These are phyloP conservation scores for Veloboletus limbatus DNA, from an alignment of 1,284 basidiomycete species.

Conservation along the genomic window DNA sequence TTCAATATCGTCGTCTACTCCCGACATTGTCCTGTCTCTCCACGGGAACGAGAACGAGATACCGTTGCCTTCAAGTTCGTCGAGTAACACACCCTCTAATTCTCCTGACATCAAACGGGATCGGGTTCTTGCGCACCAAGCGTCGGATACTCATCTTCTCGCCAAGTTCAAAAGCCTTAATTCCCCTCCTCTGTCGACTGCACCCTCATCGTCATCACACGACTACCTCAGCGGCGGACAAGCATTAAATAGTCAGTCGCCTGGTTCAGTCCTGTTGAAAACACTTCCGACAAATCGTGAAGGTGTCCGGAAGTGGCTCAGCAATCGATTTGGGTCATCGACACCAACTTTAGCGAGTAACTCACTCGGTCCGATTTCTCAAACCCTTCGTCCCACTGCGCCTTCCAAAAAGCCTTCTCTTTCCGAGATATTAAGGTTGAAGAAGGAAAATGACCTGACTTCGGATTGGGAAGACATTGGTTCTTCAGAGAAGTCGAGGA, in stretches of 20 bases:
- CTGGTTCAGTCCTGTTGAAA: conserved; percentile 44
- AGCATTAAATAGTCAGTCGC: conserved; percentile 37
- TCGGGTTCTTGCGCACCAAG: conserved; percentile 62
- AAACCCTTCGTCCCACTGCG: conserved; percentile 25
- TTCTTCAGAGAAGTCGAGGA: conserved; percentile 42
- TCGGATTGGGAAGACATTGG: conserved; percentile 64
- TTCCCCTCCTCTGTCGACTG: conserved; percentile 41
- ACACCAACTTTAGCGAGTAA: conserved; percentile 40
- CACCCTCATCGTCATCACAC: conserved; percentile 47
- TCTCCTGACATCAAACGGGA: conserved; percentile 53
- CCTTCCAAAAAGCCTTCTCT: conserved; percentile 58
- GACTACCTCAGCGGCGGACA: conserved; percentile 48
- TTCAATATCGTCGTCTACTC: conserved; percentile 56
- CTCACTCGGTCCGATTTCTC: conserved; percentile 35
- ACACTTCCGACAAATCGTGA: conserved; percentile 65
- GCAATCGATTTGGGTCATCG: conserved; percentile 49
- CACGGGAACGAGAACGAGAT: conserved; percentile 44
- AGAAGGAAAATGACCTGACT: conserved; percentile 52
- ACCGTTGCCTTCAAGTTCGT: conserved; percentile 47
- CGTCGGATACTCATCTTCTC: conserved; percentile 61
- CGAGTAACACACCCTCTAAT: conserved; percentile 48
- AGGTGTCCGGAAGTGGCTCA: conserved; percentile 75
- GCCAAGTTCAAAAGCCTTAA: conserved; percentile 46
- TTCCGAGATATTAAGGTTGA: conserved; percentile 55
- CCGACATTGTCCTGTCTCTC: conserved; percentile 53